Conservation (phyloP, 2,329 filamentous ascomycete species). For the Exutisphaerella laricina region DNA sequence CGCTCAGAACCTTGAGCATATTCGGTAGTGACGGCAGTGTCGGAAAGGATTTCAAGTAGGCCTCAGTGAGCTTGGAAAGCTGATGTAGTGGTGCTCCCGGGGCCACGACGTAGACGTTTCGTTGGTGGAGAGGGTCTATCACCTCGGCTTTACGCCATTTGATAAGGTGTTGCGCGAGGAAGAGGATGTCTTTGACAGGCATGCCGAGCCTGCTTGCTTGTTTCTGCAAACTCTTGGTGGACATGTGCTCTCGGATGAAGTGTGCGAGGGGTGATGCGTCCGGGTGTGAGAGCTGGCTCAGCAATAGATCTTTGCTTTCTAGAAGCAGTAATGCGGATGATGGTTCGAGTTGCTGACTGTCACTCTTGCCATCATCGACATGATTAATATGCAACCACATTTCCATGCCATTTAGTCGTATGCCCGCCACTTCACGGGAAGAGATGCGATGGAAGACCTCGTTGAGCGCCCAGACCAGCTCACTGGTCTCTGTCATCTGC, state of each 20-base stretch:
- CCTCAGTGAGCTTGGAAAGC: slow-evolving; percentile 61
- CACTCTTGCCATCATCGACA: background rate
- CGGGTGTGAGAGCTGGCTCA: slow-evolving; percentile 65
- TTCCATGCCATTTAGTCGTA: slow-evolving; percentile 63
- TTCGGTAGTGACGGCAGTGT: slow-evolving; percentile 76
- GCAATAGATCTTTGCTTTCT: slow-evolving; percentile 73
- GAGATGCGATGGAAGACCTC: slow-evolving; percentile 25
- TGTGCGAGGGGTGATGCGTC: slow-evolving; percentile 73
- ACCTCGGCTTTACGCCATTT: slow-evolving; percentile 93
- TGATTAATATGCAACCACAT: slow-evolving; percentile 59
- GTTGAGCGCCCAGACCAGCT: slow-evolving; percentile 31
- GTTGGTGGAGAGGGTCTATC: slow-evolving; percentile 81
- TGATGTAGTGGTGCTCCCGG: slow-evolving; percentile 77
- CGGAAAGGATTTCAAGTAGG: slow-evolving; percentile 75
- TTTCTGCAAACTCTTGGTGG: slow-evolving; percentile 64
- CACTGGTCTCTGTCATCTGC: slow-evolving; percentile 26
- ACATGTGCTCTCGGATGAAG: slow-evolving; percentile 55
- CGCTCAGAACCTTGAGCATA: slow-evolving; percentile 78
- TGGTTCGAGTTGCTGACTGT: slow-evolving; percentile 40
- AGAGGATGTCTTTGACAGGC: slow-evolving; percentile 72
- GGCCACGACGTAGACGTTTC: slow-evolving; percentile 86
- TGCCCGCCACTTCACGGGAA: slow-evolving; percentile 18
- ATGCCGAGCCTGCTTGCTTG: slow-evolving; percentile 67
- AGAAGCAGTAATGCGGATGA: slow-evolving; percentile 83
- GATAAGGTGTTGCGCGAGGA: slow-evolving; percentile 86